Base-by-base conservation (phyloP, 345 rosid species). In the Luvunga scandens region DNA sequence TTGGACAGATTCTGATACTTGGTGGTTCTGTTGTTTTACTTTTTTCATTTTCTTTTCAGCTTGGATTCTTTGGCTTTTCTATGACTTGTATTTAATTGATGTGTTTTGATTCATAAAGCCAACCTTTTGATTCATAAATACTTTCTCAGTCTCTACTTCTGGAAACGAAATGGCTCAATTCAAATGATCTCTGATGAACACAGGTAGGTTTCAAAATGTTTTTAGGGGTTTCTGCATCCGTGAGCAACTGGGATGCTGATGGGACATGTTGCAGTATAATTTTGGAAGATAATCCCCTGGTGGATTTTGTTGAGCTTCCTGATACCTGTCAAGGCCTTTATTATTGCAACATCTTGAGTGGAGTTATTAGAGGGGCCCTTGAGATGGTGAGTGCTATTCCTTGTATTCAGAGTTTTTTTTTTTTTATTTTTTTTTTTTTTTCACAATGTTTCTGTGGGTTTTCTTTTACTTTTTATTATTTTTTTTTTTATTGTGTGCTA, bases 171-270 rank as follows among this genome's bases (percentile, higher is more conserved):
- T 42, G 64, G 63, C 50, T 56, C 56, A 79, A 10, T 28, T 74
- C 1, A 16, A 73, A 25, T 38, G 12, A 50, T n/a, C 14, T 27
- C 63, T 62, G 79, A 61, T 80, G 36, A 75, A 63, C 73, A 27
- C 87, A 93, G 96, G 96, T 93, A 76, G 97, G 98, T 7, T 92
- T 93, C 86, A 95, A 95, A 89, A 95, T 95, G 99, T 95, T 95
- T 79, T 84, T 95, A 34, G 98, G 99, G 27, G 90, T 95, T 66
- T 83, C 92, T 73, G 98, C 98, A 48, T 87, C 97, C 39, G 97
- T 93, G 71, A 79, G 83, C 75, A 95, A 91, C 72, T 93, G 97
- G 96, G 93, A 95, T 70, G 86, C 88, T 50, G 94, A 95, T 38
- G 99, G 98, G 33, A 93, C 96, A 62, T 86, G 90, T 81, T 93